Conservation (phyloP, 2,329 filamentous ascomycete genomes). For the Aspergillus luchuensis region DNA sequence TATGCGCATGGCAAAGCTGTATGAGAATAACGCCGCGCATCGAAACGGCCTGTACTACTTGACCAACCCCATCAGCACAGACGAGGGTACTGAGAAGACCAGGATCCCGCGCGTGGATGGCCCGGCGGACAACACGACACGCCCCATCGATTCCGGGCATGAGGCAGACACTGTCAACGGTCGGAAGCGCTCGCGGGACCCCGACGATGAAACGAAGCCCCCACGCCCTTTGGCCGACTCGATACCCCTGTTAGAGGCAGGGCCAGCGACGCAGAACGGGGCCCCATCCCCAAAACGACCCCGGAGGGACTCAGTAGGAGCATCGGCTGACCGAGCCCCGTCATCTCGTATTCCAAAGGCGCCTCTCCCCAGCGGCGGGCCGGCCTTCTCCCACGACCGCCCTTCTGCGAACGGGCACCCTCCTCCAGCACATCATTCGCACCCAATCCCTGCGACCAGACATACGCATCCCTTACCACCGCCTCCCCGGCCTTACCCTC, state of each 20-base stretch:
- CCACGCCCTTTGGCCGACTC: conserved; percentile 16
- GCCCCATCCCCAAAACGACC: conserved; percentile 42
- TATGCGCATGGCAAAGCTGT: conserved; percentile 67
- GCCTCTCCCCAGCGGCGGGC: conserved; percentile 9
- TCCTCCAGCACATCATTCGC: conserved; percentile 13
- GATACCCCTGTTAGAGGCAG: conserved; percentile 9
- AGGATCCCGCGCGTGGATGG: conserved; percentile 36
- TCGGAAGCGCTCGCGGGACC: conserved; percentile 45
- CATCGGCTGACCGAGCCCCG: conserved; percentile 5
- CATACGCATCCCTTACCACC: conserved; percentile 26
- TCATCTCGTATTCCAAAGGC: conserved; percentile 16
- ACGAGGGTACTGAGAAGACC: conserved; percentile 42
- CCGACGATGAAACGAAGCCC: conserved; percentile 25
- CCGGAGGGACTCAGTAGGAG: conserved; percentile 30
- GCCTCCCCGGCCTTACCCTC: conserved; percentile 20
- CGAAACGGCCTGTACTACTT: conserved; percentile 48
- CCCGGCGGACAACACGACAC: conserved; percentile 22
- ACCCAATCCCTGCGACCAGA: conserved; percentile 18
- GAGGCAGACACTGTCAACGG: conserved; percentile 30
- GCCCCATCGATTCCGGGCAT: neutral
- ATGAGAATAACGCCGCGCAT: conserved; percentile 48
- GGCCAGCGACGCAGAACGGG: conserved; percentile 24
- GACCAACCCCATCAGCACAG: conserved; percentile 35
- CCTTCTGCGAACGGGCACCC: conserved; percentile 22
- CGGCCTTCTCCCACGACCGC: conserved; percentile 18